A percentile compares a stretch with the other conserved stretches of the same genome.
These are phyloP conservation scores for Ceratocystis cacaofunesta DNA, from an alignment of 2,329 filamentous ascomycete species.

Conservation along the genomic window DNA sequence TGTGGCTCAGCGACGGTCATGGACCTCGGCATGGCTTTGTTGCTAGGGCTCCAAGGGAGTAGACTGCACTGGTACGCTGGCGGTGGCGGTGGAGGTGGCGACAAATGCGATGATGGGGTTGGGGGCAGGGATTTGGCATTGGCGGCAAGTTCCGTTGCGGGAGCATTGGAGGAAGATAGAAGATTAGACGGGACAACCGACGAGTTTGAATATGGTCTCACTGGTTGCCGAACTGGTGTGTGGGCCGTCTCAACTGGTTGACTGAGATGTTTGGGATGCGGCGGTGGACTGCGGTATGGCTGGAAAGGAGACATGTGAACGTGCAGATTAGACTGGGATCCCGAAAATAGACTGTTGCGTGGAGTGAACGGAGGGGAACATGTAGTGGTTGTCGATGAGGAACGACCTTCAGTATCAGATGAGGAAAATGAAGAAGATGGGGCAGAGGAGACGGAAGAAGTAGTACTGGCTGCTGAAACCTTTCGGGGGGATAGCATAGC, in stretches of 20 bases:
- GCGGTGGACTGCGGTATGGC: constrained; percentile 6
- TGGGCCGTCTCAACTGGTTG: constrained; percentile 9
- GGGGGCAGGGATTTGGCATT: not conserved
- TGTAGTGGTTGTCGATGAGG: not conserved
- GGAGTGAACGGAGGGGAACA: not conserved
- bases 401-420: not conserved
- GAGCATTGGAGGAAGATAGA: not conserved
- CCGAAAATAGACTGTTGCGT: constrained; percentile 3
- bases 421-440: not conserved
- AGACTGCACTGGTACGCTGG: constrained; percentile 7
- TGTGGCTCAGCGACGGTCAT: not conserved
- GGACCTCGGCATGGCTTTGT: not conserved
- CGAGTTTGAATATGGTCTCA: constrained; percentile 8
- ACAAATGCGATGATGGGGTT: not conserved
- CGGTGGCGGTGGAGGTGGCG: not conserved
- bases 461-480: not conserved
- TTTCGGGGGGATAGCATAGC: not conserved
- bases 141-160: not conserved
- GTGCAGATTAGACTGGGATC: constrained; percentile 7
- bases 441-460: not conserved
- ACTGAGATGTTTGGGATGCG: constrained; percentile 10
- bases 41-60: constrained; percentile 4
- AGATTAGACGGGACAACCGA: not conserved
- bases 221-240: not conserved
- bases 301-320: constrained; percentile 6